Percentiles rank a stretch among this genome's conserved stretches.
Evolutionary conservation across 345 rosid genomes (phyloP).

Genomic region (Physaria fendleri): DNA sequence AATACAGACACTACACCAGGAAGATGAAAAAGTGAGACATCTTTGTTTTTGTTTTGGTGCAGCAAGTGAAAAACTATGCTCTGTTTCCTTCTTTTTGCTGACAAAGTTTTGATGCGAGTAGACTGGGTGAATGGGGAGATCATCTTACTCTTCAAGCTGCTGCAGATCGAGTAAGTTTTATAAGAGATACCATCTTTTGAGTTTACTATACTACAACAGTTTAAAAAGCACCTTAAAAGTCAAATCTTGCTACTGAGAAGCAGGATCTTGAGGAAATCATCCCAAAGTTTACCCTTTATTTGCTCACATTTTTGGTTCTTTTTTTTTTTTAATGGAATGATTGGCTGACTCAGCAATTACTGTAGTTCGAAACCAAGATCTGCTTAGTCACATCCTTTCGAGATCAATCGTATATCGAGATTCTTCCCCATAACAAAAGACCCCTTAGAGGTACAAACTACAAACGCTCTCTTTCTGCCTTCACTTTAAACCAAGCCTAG

Average conservation of each 20-base stretch:
- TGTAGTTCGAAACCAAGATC: slow-evolving; percentile 80
- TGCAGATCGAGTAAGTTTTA: slow-evolving; percentile 73
- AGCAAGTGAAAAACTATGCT: neutral
- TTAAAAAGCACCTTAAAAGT: neutral
- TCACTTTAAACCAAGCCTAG: neutral
- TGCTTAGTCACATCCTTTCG: slow-evolving; percentile 87
- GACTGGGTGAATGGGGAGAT: slow-evolving; percentile 97
- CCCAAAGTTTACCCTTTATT: neutral
- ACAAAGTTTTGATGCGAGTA: slow-evolving; percentile 25
- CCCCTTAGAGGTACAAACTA: slow-evolving; percentile 63
- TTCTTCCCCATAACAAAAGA: slow-evolving; percentile 59
- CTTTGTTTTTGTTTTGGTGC: slow-evolving; percentile 25
- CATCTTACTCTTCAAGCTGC: slow-evolving; percentile 95
- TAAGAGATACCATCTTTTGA: neutral
- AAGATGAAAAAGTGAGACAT: slow-evolving; percentile 80
- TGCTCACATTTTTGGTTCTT: slow-evolving; percentile 14
- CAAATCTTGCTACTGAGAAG: neutral
- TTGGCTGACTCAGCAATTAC: slow-evolving; percentile 30
- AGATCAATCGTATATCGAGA: slow-evolving; percentile 75
- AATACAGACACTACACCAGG: slow-evolving; percentile 71
- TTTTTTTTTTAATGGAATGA: slow-evolving; percentile 12
- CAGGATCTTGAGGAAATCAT: slow-evolving; percentile 1
- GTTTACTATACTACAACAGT: neutral
- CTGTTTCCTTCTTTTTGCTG: slow-evolving; percentile 16
- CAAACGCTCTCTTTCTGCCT: slow-evolving; percentile 9